phyloP scores from a whole-genome alignment of 192 early-diverging fungal genomes.

The Backusella circina region DNA sequence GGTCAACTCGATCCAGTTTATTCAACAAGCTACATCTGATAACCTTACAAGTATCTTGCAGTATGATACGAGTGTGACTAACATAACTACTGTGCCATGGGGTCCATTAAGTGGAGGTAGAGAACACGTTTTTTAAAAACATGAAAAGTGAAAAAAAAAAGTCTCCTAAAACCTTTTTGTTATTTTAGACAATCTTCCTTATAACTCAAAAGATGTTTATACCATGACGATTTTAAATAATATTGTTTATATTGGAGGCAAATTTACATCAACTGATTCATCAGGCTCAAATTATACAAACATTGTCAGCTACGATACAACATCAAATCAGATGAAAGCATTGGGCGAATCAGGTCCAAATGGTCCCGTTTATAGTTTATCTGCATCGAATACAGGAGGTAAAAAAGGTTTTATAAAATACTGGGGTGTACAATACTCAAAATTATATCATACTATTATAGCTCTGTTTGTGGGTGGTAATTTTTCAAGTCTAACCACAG shows the following conservation, averaged over 20 bases:
- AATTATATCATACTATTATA: not conserved
- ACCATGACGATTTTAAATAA: conserved; percentile 31
- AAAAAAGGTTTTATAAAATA: not conserved
- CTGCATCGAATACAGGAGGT: not conserved
- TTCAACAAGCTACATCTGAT: conserved; percentile 12
- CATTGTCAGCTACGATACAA: conserved; percentile 53
- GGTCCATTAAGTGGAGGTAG: conserved; percentile 10
- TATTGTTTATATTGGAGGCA: conserved; percentile 50
- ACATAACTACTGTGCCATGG: conserved; percentile 5
- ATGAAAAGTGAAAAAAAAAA: not conserved
- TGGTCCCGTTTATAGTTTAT: conserved; percentile 12
- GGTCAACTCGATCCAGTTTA: conserved; percentile 23
- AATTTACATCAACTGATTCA: conserved; percentile 35
- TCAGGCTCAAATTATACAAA: conserved; percentile 31
- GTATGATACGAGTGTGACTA: not conserved
- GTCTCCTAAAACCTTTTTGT: not conserved
- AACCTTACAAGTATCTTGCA: conserved; percentile 17
- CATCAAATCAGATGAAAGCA: not conserved
- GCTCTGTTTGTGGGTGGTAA: conserved; percentile 29
- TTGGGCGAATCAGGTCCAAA: conserved; percentile 3
- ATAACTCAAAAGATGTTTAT: conserved; percentile 40
- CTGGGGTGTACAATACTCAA: not conserved
- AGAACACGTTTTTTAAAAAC: not conserved
- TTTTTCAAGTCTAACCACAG: not conserved
- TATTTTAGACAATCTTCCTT: conserved; percentile 33